phyloP scores from a whole-genome alignment of 1,284 basidiomycete species.

The Violaceomyces palustris region DNA sequence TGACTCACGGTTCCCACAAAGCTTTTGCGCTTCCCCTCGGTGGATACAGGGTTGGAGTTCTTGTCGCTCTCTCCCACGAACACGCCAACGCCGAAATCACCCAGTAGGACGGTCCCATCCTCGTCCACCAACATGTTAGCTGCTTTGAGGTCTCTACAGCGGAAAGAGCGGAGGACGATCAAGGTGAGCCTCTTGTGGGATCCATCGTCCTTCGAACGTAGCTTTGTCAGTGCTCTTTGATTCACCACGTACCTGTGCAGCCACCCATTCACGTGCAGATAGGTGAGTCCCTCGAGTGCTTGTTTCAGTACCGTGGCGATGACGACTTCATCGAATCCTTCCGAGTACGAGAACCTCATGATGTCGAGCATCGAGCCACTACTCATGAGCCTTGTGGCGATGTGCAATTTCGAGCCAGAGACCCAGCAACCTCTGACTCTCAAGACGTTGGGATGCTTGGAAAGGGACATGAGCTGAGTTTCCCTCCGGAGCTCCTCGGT shows the following conservation, averaged over 20 bases:
- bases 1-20: constrained; percentile 69
- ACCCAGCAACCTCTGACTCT: constrained; percentile 85
- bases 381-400: constrained; percentile 82
- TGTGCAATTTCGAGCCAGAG: constrained; percentile 72
- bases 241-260: constrained; percentile 63
- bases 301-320: constrained; percentile 76
- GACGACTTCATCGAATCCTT: constrained; percentile 80
- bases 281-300: constrained; percentile 76
- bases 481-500: constrained; percentile 63
- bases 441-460: constrained; percentile 86
- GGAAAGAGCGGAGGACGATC: neutral
- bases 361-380: constrained; percentile 79
- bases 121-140: constrained; percentile 67
- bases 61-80: constrained; percentile 61
- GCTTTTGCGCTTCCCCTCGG: constrained; percentile 64
- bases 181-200: neutral
- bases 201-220: too few species aligned
- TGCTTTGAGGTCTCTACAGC: constrained; percentile 72
- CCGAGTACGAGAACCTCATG: constrained; percentile 75
- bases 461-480: constrained; percentile 83
- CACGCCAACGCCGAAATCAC: constrained; percentile 80
- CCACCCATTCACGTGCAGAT: constrained; percentile 80
- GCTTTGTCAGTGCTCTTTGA: too few species aligned
- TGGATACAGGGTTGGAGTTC: constrained; percentile 8
- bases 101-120: constrained; percentile 74